Evolutionary conservation across 805 yeast genomes (phyloP).

Genomic region (Brettanomyces naardenensis): DNA sequence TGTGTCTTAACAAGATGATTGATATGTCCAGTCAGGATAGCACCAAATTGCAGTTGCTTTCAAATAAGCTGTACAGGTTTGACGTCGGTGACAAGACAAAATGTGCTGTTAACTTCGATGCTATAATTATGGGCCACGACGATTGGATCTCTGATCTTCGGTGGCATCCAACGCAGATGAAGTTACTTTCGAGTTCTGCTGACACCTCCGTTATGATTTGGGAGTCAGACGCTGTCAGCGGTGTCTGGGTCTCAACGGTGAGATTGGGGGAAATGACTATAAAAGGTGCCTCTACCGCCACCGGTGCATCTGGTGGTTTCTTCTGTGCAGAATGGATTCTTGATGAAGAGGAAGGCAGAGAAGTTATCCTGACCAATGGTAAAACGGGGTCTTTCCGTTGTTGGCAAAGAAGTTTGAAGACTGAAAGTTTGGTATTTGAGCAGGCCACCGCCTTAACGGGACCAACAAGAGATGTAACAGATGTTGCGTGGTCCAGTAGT

Average conservation of each 20-base stretch:
- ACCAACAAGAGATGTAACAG: constrained; percentile 66
- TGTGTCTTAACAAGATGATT: constrained; percentile 46
- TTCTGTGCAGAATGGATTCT: constrained; percentile 65
- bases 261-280: constrained; percentile 88
- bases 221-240: constrained; percentile 81
- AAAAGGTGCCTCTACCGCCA: constrained; percentile 97
- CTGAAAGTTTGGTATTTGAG: constrained; percentile 6
- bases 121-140: constrained; percentile 94
- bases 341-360: constrained; percentile 22
- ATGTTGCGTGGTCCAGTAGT: constrained; percentile 61
- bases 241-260: constrained; percentile 79
- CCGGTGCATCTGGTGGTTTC: constrained; percentile 79
- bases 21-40: constrained; percentile 50
- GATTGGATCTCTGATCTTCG: constrained; percentile 87
- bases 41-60: constrained; percentile 43
- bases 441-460: constrained; percentile 65
- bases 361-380: constrained; percentile 67
- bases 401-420: constrained; percentile 37
- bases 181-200: constrained; percentile 77
- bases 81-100: constrained; percentile 23
- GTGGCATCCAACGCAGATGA: constrained; percentile 67
- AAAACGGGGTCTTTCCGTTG: constrained; percentile 89
- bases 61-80: constrained; percentile 69
- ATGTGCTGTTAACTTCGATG: constrained; percentile 69
- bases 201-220: constrained; percentile 92